Conservation (phyloP, 257 asterid genomes). For the Solanum sitiens region DNA sequence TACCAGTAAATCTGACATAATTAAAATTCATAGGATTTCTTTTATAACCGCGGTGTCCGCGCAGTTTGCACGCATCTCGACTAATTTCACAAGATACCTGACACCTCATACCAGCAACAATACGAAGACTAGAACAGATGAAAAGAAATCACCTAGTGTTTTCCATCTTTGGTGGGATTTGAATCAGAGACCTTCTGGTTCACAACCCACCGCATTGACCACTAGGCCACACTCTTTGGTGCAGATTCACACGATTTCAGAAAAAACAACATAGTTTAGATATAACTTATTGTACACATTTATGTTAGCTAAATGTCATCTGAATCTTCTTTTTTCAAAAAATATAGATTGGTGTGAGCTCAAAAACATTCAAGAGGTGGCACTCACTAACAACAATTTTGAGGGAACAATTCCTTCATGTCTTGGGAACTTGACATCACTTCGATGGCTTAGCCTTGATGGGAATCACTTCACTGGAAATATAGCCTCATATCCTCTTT, state of each 20-base stretch:
- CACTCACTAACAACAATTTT: neutral
- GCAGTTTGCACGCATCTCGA: too few relatives aligned
- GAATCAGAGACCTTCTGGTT: neutral
- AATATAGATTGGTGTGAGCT: conserved; percentile 1
- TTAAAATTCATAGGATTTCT: too few relatives aligned
- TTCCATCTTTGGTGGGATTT: neutral
- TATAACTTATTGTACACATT: neutral
- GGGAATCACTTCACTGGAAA: neutral
- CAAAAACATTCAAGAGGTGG: neutral
- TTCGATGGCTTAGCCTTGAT: neutral
- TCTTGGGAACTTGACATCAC: conserved; percentile 3
- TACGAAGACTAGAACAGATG: neutral
- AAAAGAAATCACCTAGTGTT: neutral
- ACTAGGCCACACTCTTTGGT: neutral
- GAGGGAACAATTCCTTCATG: neutral
- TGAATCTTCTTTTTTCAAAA: neutral
- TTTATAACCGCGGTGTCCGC: too few relatives aligned
- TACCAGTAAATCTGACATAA: too few relatives aligned
- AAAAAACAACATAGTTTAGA: neutral
- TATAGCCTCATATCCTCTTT: neutral
- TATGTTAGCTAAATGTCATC: neutral
- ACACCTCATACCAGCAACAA: too few relatives aligned
- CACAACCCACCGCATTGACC: neutral
- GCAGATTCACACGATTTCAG: neutral
- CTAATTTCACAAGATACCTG: too few relatives aligned